Evolutionary conservation across 495 filamentous ascomycete genomes (phyloP).

Genomic region (Delitschia confertaspora): DNA sequence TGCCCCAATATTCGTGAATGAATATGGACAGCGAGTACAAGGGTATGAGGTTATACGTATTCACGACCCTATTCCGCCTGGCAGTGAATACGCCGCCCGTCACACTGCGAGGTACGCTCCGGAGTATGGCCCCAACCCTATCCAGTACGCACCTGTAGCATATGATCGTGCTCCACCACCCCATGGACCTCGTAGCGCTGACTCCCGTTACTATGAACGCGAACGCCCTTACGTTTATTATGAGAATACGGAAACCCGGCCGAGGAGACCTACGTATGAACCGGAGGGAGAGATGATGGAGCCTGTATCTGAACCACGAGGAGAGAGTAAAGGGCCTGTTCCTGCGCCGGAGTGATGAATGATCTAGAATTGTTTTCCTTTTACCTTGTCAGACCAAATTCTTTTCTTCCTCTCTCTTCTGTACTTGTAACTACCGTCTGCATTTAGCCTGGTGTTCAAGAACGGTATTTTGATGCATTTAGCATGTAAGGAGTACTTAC

Average conservation of each 20-base stretch:
- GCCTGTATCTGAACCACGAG: conserved; percentile 11
- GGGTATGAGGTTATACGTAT: conserved; percentile 21
- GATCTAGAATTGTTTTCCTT: too few relatives aligned
- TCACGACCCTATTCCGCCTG: conserved; percentile 7
- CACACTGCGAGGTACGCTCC: neutral
- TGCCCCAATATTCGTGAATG: conserved; percentile 15
- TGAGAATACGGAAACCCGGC: conserved; percentile 11
- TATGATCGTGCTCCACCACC: conserved; percentile 12
- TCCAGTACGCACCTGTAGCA: conserved; percentile 10
- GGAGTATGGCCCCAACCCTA: neutral
- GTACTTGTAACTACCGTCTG: too few relatives aligned
- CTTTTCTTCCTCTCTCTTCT: too few relatives aligned
- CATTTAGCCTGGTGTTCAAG: too few relatives aligned
- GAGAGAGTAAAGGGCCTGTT: too few relatives aligned
- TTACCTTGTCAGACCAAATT: too few relatives aligned
- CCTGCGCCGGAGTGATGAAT: too few relatives aligned
- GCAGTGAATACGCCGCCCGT: conserved; percentile 8
- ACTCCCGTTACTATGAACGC: conserved; percentile 6
- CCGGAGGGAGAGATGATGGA: conserved; percentile 5
- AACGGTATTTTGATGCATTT: too few relatives aligned
- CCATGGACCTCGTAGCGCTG: too few relatives aligned
- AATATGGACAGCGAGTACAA: conserved; percentile 11
- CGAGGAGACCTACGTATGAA: conserved; percentile 5
- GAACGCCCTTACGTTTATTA: conserved; percentile 19
- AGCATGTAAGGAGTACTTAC: too few relatives aligned